phyloP scores from a whole-genome alignment of 78 protist genomes.

The Pelomyxa schiedti region DNA sequence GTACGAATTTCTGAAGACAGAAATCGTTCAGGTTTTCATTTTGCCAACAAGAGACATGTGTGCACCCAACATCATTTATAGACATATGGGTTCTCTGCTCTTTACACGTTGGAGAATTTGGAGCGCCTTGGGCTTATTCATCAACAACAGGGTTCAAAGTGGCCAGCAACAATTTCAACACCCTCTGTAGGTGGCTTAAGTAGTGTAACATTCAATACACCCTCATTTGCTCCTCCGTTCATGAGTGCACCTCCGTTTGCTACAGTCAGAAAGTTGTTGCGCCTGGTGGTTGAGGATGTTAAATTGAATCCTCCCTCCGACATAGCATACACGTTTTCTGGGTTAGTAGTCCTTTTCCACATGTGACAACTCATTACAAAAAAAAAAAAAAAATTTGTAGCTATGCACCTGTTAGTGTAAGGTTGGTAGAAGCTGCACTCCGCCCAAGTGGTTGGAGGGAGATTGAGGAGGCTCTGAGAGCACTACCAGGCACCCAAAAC shows the following conservation, averaged over 20 bases:
- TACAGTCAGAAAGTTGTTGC: slow-evolving; percentile 10
- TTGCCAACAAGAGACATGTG: not conserved
- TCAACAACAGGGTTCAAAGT: slow-evolving; percentile 19
- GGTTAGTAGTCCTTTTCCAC: too few relatives aligned
- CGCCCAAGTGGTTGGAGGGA: not conserved
- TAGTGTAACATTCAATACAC: too few relatives aligned
- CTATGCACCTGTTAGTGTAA: slow-evolving; percentile 68
- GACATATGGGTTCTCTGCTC: slow-evolving; percentile 57
- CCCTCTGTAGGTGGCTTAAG: too few relatives aligned
- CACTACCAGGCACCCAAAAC: slow-evolving; percentile 14
- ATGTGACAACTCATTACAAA: too few relatives aligned
- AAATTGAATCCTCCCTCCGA: slow-evolving; percentile 36
- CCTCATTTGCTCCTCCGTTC: not conserved
- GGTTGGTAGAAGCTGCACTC: slow-evolving; percentile 43
- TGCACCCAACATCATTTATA: slow-evolving; percentile 9
- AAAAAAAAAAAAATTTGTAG: too few relatives aligned
- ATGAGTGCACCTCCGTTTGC: not conserved
- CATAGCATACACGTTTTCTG: slow-evolving; percentile 43
- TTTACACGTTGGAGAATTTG: slow-evolving; percentile 46
- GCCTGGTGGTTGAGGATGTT: slow-evolving; percentile 46
- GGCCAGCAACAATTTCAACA: not conserved
- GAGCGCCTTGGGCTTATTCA: slow-evolving; percentile 44
- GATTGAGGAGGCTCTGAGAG: not conserved
- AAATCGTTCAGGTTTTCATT: slow-evolving; percentile 26
- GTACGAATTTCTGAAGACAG: slow-evolving; percentile 16